phyloP scores from a whole-genome alignment of 768 basidiomycete species.

The Cystoderma amianthinum region DNA sequence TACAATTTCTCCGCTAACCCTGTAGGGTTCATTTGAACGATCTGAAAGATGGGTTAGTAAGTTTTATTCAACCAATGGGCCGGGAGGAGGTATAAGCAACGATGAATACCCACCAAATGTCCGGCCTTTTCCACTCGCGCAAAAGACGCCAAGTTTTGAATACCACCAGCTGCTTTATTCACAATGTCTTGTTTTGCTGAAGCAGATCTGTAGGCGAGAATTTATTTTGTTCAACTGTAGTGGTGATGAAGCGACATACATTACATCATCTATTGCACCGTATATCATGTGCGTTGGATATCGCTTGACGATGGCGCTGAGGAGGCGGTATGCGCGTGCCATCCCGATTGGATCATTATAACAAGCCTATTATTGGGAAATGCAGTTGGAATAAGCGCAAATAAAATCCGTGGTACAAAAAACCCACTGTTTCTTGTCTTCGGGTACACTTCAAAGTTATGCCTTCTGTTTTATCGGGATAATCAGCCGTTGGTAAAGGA shows the following conservation, averaged over 20 bases:
- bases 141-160: constrained; percentile 27
- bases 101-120: constrained; percentile 29
- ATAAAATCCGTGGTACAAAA: not conserved
- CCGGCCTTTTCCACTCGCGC: constrained; percentile 29
- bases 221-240: not conserved
- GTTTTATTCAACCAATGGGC: not conserved
- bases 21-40: constrained; percentile 21
- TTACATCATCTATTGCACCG: constrained; percentile 35
- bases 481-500: constrained; percentile 29
- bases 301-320: constrained; percentile 20
- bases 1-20: constrained; percentile 25
- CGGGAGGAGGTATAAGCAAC: not conserved
- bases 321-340: constrained; percentile 23
- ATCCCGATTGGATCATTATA: constrained; percentile 31
- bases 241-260: constrained; percentile 17
- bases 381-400: not conserved
- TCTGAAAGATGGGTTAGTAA: constrained; percentile 6
- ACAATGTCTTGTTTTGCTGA: constrained; percentile 29
- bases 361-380: constrained; percentile 21
- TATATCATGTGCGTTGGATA: constrained; percentile 39
- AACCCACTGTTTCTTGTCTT: constrained; percentile 34
- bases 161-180: constrained; percentile 24
- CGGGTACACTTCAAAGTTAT: constrained; percentile 44
- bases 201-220: too few species aligned
- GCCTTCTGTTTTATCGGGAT: constrained; percentile 35